Evolutionary conservation across 768 basidiomycete species (phyloP).

Genomic region (Mycena kentingensis): DNA sequence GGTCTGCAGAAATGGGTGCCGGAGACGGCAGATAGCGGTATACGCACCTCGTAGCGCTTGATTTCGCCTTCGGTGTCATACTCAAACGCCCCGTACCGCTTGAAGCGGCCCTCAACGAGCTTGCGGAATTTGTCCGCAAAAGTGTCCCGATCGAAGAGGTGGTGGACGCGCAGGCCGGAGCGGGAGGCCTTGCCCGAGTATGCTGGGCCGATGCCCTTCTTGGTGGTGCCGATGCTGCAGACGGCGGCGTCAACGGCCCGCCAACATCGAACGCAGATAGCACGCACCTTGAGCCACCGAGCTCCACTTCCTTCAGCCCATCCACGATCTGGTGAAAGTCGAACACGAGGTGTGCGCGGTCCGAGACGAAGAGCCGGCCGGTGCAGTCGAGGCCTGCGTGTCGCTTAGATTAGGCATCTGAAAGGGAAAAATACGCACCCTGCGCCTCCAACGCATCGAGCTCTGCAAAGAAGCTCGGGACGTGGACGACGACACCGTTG

Average conservation of each 20-base stretch:
- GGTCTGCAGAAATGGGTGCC: constrained; percentile 42
- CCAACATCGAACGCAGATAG: background rate
- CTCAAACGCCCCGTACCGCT: constrained; percentile 96
- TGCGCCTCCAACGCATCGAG: constrained; percentile 82
- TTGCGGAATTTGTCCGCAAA: constrained; percentile 94
- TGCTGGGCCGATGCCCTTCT: constrained; percentile 97
- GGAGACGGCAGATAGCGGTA: too few relatives aligned
- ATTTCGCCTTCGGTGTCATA: constrained; percentile 99
- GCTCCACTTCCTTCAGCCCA: constrained; percentile 95
- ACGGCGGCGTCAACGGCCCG: constrained; percentile 1
- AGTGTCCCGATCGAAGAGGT: constrained; percentile 82
- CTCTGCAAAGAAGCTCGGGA: constrained; percentile 94
- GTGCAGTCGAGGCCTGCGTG: constrained; percentile 81
- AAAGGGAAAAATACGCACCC: constrained; percentile 51
- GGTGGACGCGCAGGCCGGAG: constrained; percentile 93
- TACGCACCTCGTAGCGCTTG: constrained; percentile 79
- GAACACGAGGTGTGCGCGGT: constrained; percentile 95
- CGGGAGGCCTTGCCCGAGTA: constrained; percentile 98
- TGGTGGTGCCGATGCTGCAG: constrained; percentile 91
- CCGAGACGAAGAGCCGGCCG: constrained; percentile 86
- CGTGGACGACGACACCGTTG: constrained; percentile 92
- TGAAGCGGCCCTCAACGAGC: constrained; percentile 95
- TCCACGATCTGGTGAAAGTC: constrained; percentile 99
- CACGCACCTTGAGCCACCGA: constrained; percentile 77
- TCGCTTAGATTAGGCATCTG: background rate